Percentiles rank a stretch among this genome's conserved stretches.
phyloP scores from a whole-genome alignment of 2,329 filamentous ascomycete genomes.

The Neobulgaria alba region DNA sequence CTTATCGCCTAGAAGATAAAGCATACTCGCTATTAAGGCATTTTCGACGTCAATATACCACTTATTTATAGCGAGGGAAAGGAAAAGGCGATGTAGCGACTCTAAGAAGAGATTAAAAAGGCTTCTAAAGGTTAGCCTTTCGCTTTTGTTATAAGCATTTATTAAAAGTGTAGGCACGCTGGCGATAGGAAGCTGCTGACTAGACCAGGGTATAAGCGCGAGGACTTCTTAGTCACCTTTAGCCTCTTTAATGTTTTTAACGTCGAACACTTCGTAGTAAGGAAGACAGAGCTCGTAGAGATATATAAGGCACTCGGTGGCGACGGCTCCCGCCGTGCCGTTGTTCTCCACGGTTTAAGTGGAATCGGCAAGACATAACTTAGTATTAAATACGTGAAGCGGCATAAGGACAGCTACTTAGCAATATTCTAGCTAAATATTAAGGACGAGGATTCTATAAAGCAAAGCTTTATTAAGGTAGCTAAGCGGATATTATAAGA shows the following conservation, averaged over 20 bases:
- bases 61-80: constrained; percentile 4
- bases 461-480: constrained; percentile 22
- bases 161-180: not conserved
- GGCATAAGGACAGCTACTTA: constrained; percentile 12
- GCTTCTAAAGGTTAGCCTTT: constrained; percentile 3
- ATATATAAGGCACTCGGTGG: constrained; percentile 25
- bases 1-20: constrained; percentile 1
- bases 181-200: constrained; percentile 5
- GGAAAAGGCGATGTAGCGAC: constrained; percentile 2
- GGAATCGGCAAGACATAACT: constrained; percentile 26
- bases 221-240: constrained; percentile 26
- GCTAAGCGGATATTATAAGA: constrained; percentile 7
- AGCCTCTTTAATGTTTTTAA: constrained; percentile 24
- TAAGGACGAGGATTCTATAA: constrained; percentile 14
- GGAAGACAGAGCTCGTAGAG: constrained; percentile 25
- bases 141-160: not conserved
- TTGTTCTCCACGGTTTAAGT: constrained; percentile 5
- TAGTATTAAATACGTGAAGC: constrained; percentile 29
- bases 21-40: constrained; percentile 3
- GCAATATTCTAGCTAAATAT: constrained; percentile 15
- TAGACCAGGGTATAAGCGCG: constrained; percentile 3
- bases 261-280: constrained; percentile 26
- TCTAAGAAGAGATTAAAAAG: constrained; percentile 3
- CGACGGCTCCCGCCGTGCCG: constrained; percentile 13
- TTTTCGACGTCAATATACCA: constrained; percentile 4